These are phyloP conservation scores for Penicillium arizonense DNA, from an alignment of 495 filamentous ascomycete genomes.

Conservation along the genomic window DNA sequence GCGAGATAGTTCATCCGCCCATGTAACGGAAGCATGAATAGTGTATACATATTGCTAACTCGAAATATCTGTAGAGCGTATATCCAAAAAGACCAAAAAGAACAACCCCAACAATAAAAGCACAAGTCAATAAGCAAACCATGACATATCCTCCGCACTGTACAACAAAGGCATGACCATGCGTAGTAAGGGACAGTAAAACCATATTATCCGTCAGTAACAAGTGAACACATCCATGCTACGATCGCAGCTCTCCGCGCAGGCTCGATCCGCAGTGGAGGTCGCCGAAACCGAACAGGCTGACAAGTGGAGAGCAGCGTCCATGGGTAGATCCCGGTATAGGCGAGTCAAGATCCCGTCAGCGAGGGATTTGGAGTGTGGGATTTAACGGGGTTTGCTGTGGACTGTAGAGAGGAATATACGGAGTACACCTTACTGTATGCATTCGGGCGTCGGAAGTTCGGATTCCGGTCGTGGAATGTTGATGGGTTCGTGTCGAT, in stretches of 20 bases:
- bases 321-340: background rate
- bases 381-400: background rate
- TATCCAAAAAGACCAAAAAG: no score
- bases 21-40: no score
- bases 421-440: no score
- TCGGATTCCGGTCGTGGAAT: slow-evolving; percentile 18
- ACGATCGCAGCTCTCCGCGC: slow-evolving; percentile 6
- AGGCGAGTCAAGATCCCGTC: background rate
- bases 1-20: no score
- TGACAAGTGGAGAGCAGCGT: background rate
- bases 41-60: no score
- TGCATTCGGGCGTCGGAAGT: slow-evolving; percentile 19
- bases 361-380: no score
- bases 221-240: background rate
- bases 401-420: background rate
- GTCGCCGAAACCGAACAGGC: slow-evolving; percentile 11
- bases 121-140: no score
- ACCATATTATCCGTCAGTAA: background rate
- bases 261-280: slow-evolving; percentile 5
- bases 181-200: background rate
- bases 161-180: no score
- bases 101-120: no score
- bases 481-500: background rate
- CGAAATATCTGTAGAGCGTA: no score
- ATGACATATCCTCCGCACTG: no score